phyloP scores from a whole-genome alignment of 768 basidiomycete genomes.

The Boletus rufocinnamomeus region DNA sequence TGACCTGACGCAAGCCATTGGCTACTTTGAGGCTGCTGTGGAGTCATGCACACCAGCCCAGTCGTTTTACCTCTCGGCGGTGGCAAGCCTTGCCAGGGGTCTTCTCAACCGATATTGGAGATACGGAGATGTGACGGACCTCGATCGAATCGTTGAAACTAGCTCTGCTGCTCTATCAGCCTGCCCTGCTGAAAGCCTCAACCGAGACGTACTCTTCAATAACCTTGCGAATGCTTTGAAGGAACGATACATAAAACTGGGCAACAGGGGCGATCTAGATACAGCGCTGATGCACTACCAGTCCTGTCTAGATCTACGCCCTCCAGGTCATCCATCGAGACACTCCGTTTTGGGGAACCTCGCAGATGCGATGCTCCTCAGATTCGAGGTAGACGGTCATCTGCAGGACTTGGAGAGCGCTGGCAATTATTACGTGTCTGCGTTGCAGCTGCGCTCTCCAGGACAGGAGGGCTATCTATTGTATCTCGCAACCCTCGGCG shows the following conservation, averaged over 20 bases:
- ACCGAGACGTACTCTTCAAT: conserved; percentile 26
- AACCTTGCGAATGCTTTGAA: conserved; percentile 22
- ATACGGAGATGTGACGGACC: conserved; percentile 23
- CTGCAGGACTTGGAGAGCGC: conserved; percentile 29
- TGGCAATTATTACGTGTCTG: conserved; percentile 8
- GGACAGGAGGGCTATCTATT: conserved; percentile 14
- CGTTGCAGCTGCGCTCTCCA: conserved; percentile 21
- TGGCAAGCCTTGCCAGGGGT: conserved; percentile 19
- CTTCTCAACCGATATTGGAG: conserved; percentile 24
- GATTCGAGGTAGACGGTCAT: conserved; percentile 27
- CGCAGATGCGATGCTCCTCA: conserved; percentile 21
- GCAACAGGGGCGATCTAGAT: conserved; percentile 22
- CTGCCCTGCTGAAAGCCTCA: conserved; percentile 4
- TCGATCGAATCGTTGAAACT: conserved; percentile 21
- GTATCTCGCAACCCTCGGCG: conserved; percentile 17
- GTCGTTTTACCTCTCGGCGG: conserved; percentile 15
- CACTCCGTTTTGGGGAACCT: conserved; percentile 20
- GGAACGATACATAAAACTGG: conserved; percentile 18
- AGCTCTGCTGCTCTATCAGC: conserved; percentile 9
- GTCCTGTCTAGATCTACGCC: conserved; percentile 25
- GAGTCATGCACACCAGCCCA: conserved; percentile 13
- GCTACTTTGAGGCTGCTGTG: conserved; percentile 15
- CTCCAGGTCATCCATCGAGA: conserved; percentile 21
- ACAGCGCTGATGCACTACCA: conserved; percentile 16
- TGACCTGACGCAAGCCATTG: conserved; percentile 28